These are phyloP conservation scores for Colletotrichum viniferum DNA, from an alignment of 2,329 filamentous ascomycete species.

Conservation along the genomic window DNA sequence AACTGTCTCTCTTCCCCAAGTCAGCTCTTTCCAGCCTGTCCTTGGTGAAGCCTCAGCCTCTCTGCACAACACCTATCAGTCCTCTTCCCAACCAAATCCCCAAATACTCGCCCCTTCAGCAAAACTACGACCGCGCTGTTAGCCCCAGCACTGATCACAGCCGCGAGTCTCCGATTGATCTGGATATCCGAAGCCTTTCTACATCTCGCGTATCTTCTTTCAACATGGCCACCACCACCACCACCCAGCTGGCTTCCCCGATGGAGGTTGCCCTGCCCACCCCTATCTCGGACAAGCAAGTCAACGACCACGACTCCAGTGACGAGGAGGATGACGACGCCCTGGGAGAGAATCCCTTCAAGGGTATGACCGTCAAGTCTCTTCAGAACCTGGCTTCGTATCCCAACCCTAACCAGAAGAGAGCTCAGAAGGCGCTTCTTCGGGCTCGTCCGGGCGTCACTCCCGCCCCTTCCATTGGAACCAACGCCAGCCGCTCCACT, in stretches of 20 bases:
- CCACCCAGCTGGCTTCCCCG: slow-evolving; percentile 16
- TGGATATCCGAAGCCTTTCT: slow-evolving; percentile 17
- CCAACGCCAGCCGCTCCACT: slow-evolving; percentile 18
- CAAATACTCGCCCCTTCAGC: slow-evolving; percentile 57
- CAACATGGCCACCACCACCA: slow-evolving; percentile 25
- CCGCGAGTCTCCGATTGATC: not conserved
- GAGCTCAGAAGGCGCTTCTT: slow-evolving; percentile 51
- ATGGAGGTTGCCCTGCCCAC: slow-evolving; percentile 27
- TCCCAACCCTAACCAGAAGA: slow-evolving; percentile 57
- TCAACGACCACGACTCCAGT: slow-evolving; percentile 26
- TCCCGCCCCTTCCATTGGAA: slow-evolving; percentile 18
- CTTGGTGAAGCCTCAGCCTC: slow-evolving; percentile 32
- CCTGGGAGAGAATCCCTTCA: slow-evolving; percentile 33
- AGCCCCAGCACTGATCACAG: slow-evolving; percentile 36
- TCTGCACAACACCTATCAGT: slow-evolving; percentile 23
- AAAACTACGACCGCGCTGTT: slow-evolving; percentile 57
- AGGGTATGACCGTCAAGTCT: slow-evolving; percentile 49
- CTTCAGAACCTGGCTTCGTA: slow-evolving; percentile 61
- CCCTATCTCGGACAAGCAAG: slow-evolving; percentile 19
- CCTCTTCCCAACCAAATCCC: slow-evolving; percentile 24
- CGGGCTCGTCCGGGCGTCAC: slow-evolving; percentile 26
- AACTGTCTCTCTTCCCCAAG: slow-evolving; percentile 41
- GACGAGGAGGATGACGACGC: slow-evolving; percentile 31
- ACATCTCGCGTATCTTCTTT: slow-evolving; percentile 31
- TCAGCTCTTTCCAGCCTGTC: slow-evolving; percentile 39